Evolutionary conservation across 139 green algal genomes (phyloP), one percentile per base, ranked within the genome.

Genomic region (Asterochloris erici): DNA sequence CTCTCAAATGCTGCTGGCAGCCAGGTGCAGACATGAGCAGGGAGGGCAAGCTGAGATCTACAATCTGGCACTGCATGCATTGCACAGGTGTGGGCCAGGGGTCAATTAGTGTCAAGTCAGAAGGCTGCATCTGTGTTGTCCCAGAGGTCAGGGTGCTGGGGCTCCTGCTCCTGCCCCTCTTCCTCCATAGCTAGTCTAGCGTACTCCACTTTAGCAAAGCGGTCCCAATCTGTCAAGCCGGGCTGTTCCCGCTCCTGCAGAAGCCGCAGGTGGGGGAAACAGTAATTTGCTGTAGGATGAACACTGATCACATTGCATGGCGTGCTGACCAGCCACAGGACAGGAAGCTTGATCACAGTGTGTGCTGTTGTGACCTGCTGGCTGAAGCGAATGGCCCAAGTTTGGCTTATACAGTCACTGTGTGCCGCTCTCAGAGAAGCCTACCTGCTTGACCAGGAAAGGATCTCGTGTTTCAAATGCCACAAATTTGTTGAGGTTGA

Each of bases 401-500:
- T 54, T 54, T 2, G 38, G 38, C 38, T 54, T 2, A 54, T 54
- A 54, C 38, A 54, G 6, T 54, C 38, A 54, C 38, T 54, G 2
- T 54, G 38, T 6, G 38, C 38, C 38, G 38, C 38, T 54, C 38
- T 54, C 38, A 54, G 6, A 54, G 38, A 23, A 24, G 6, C 76
- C 14, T 38, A 89, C 92, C 86, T 96, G 93, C 14, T 94, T 90
- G 26, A 93, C 89, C 0, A 94, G 82, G 79, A 97, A 97, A 14
- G 94, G 94, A 81, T 98, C 94, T 1, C 94, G 89, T 70, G 96
- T 99, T 88, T 99, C 97, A 81, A 97, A 99, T 0, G 90, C 91
- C n/a, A 99, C 91, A 85, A 99, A 99, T 89, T 99, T 99, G 91
- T 98, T 96, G 27, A 99, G 90, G 88, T 99, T 99, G 94, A 99